phyloP scores from a whole-genome alignment of 441 rosid genomes.

The Aleurites moluccanus region DNA sequence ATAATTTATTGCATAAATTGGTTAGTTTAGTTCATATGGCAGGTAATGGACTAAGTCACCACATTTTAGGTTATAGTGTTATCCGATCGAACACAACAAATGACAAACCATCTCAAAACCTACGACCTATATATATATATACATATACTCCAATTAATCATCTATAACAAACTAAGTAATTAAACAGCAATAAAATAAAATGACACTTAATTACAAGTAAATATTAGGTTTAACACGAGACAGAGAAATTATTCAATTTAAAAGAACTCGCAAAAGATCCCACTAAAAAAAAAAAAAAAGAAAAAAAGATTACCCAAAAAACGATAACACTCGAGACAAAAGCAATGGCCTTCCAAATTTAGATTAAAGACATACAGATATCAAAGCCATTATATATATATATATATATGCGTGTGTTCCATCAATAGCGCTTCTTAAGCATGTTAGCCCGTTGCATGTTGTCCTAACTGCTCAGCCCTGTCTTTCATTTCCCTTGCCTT shows the following conservation, averaged over 20 bases:
- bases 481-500: conserved; percentile 75
- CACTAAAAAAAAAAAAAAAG: background rate
- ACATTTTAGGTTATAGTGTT: no score
- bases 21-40: no score
- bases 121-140: no score
- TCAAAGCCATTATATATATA: conserved; percentile 2
- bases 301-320: background rate
- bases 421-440: background rate
- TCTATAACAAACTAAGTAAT: no score
- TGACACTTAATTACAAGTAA: no score
- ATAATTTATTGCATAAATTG: no score
- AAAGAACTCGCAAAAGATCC: background rate
- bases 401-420: background rate
- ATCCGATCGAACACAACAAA: no score
- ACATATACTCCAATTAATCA: no score
- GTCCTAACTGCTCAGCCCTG: conserved; percentile 57
- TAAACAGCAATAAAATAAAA: no score
- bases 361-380: background rate
- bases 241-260: background rate
- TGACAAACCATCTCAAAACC: no score
- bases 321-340: background rate
- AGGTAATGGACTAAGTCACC: no score
- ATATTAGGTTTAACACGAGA: no score
- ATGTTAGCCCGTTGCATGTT: conserved; percentile 29
- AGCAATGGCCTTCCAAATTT: background rate